Evolutionary conservation across 2,329 filamentous ascomycete species (phyloP).

Genomic region (Trichoderma asperellum): DNA sequence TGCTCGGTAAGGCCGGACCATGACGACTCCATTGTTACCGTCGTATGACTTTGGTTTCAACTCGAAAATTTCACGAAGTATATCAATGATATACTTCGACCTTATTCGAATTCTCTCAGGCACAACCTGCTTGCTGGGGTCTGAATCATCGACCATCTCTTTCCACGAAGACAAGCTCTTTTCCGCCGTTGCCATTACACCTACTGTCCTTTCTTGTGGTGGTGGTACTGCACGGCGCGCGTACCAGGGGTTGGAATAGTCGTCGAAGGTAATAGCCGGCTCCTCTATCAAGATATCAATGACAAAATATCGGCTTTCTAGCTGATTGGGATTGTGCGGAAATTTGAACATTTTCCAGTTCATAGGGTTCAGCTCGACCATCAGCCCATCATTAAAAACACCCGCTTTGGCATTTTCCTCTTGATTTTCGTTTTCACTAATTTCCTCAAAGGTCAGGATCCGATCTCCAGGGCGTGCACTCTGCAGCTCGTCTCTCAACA

Average conservation of each 20-base stretch:
- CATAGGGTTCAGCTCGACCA: background rate
- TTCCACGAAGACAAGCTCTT: conserved; percentile 2
- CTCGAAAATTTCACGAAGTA: conserved; percentile 17
- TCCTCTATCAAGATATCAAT: conserved; percentile 21
- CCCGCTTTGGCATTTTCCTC: background rate
- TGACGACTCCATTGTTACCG: conserved; percentile 1
- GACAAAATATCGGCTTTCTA: background rate
- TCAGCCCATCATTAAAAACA: background rate
- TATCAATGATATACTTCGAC: conserved; percentile 15
- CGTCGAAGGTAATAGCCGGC: conserved; percentile 3
- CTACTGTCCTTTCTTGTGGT: background rate
- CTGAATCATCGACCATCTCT: background rate
- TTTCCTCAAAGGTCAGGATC: conserved; percentile 9
- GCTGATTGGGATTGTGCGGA: background rate
- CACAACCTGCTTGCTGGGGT: background rate
- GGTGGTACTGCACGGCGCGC: background rate
- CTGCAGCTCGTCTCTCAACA: background rate
- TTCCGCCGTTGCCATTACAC: background rate
- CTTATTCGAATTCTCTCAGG: conserved; percentile 29
- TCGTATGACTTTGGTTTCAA: conserved; percentile 1
- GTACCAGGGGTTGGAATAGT: conserved; percentile 13
- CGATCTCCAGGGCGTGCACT: background rate
- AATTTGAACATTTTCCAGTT: conserved; percentile 10
- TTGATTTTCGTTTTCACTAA: background rate
- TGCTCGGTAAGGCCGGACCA: conserved; percentile 25